Base-by-base conservation (phyloP, 805 yeast genomes). In the Komagataella ulmi region DNA sequence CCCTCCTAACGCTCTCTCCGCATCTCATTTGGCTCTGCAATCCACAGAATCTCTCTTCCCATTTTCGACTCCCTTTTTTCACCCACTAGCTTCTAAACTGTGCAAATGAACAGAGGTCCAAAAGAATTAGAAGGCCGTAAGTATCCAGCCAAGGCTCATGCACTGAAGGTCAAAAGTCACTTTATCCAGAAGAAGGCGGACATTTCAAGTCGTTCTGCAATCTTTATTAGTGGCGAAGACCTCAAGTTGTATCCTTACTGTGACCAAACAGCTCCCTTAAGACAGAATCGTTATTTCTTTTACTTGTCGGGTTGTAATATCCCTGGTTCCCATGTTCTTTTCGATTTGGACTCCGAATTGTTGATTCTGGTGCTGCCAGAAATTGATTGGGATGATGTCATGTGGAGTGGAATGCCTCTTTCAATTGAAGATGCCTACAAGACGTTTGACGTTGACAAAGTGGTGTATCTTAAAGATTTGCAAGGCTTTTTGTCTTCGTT, bases 331-430 rank as follows among this genome's bases (percentile, higher is more conserved):
- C 83, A 79, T 58, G 75, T 88, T 1, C 67, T 85, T 19, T 91
- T 77, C 61, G 71, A 79, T 49, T 60, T 81, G 44, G 61, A 57
- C 3, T 57, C 65, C 6, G 87, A 83, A 47, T 73, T 78, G 51
- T 71, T 88, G 54, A 79, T 82, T 0, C 69, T 91, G 23, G 91
- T 85, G 61, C 71, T 93, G 50, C 97, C 98, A 1, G 77, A 85
- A 51, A 73, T 91, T 45, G 96, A 89, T 61, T 68, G 75, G 46
- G 98, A 93, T 47, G 97, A 88, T 62, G 85, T 91, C 46, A 85
- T 93, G 88, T 91, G 99, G 99, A 83, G 93, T 53, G 99, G 99
- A 0, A 61, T 84, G 66, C 99, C 99, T 4, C 56, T 88, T 50
- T 69, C 79, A 45, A 56, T 74, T 3, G 82, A 83, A 48, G 81